Evolutionary conservation across 1,284 basidiomycete species (phyloP).

Genomic region (Kwoniella shivajii): DNA sequence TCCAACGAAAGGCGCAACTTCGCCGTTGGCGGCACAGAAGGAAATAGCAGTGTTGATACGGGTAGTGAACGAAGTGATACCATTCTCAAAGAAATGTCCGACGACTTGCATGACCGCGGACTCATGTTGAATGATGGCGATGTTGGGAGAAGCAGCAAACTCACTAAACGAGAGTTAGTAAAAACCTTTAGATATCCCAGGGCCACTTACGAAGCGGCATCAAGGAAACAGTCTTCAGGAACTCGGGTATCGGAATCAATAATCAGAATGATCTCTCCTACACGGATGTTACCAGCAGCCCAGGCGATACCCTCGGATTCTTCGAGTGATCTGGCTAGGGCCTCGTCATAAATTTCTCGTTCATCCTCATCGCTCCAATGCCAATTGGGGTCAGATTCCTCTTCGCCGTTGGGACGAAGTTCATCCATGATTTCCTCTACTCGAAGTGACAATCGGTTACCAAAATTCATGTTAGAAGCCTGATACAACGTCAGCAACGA

Average conservation of each 20-base stretch:
- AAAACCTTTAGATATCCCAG: slow-evolving; percentile 58
- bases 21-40: slow-evolving; percentile 69
- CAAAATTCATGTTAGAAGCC: slow-evolving; percentile 84
- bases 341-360: slow-evolving; percentile 40
- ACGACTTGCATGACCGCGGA: slow-evolving; percentile 72
- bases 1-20: slow-evolving; percentile 74
- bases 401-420: slow-evolving; percentile 51
- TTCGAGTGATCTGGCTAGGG: slow-evolving; percentile 52
- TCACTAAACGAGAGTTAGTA: background rate
- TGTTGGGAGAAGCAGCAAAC: slow-evolving; percentile 65
- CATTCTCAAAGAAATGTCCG: slow-evolving; percentile 82
- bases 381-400: slow-evolving; percentile 20
- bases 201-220: slow-evolving; percentile 78
- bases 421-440: slow-evolving; percentile 69
- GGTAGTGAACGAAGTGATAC: slow-evolving; percentile 78
- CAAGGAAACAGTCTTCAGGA: slow-evolving; percentile 80
- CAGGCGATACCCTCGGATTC: slow-evolving; percentile 61
- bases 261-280: slow-evolving; percentile 63
- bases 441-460: slow-evolving; percentile 67
- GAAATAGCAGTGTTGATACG: slow-evolving; percentile 72
- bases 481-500: too few relatives aligned
- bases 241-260: slow-evolving; percentile 84
- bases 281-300: slow-evolving; percentile 50
- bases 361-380: slow-evolving; percentile 43
- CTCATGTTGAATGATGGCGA: slow-evolving; percentile 67